Conservation (phyloP, 2,329 filamentous ascomycete species). For the Alternaria hordeiaustralica region DNA sequence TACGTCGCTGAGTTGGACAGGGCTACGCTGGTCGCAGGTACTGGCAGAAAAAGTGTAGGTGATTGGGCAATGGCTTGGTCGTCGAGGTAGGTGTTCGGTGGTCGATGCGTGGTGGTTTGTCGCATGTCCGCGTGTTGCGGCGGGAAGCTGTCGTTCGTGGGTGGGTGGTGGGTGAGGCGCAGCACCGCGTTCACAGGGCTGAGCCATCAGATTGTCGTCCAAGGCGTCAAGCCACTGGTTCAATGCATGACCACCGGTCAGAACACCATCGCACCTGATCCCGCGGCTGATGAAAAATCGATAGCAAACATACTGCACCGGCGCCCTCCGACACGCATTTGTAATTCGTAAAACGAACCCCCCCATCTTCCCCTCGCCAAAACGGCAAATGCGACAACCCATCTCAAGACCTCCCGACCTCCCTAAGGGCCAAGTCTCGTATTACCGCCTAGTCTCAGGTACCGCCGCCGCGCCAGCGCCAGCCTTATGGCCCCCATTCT, state of each 20-base stretch:
- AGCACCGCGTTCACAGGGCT: conserved; percentile 11
- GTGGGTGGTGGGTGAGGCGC: conserved; percentile 14
- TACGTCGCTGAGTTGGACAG: conserved; percentile 15
- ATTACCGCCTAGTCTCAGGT: not conserved
- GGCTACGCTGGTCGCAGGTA: conserved; percentile 31
- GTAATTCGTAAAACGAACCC: not conserved
- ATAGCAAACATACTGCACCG: conserved; percentile 11
- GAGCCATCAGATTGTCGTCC: not conserved
- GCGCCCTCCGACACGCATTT: not conserved
- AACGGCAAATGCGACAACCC: conserved; percentile 3
- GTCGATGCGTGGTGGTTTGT: conserved; percentile 6
- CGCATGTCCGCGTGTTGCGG: conserved; percentile 12
- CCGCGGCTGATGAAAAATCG: conserved; percentile 4
- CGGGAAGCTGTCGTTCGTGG: conserved; percentile 3
- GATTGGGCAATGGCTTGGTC: conserved; percentile 29
- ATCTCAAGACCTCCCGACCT: conserved; percentile 14
- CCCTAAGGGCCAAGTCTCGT: not conserved
- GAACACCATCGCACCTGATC: not conserved
- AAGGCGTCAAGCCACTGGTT: conserved; percentile 14
- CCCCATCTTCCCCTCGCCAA: not conserved
- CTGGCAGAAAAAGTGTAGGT: conserved; percentile 33
- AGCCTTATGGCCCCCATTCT: conserved; percentile 3
- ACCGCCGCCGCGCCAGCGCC: conserved; percentile 1
- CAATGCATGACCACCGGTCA: not conserved
- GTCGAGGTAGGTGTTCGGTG: conserved; percentile 7